Evolutionary conservation across 2,329 filamentous ascomycete species (phyloP), one percentile per base, ranked within the genome.

Genomic region (Cladosporium sp.): DNA sequence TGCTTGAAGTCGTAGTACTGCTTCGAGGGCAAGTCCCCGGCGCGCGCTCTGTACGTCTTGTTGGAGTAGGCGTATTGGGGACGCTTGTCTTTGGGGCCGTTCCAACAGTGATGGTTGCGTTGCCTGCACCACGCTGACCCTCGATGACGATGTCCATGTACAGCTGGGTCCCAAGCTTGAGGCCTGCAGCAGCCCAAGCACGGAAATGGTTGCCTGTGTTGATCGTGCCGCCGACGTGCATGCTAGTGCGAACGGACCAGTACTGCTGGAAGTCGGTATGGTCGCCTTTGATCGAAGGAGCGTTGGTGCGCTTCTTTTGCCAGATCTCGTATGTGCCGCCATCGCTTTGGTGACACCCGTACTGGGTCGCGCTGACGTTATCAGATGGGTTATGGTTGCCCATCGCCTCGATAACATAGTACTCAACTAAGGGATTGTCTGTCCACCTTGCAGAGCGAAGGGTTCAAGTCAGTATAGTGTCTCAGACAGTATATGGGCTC

Each of bases 401-500:
- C 59, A 62, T 62, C 24, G 59, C 36, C n/a, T 62, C 59, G 41
- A 62, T 62, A 12, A 62, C 59, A 52, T 87, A 87, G 77, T 86
- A 87, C 71, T 87, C 85, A 70, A 86, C 79, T 12, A 85, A 75
- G 0, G 83, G 83, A 71, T 79, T 80, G 15, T 73, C 77, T 1
- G 82, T 84, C 84, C 86, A 88, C 62, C 28, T 30, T 30, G 28
- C 28, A 30, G 28, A 30, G 28, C 28, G 28, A 30, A 30, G 28
- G 28, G 28, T 26, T 24, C 4, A 26, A 51, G 21, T 99, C 95
- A 51, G 21, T 67, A 99, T 99, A 0, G 95, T 98, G 82, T 99
- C 95, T 80, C 99, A 99, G 78, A 99, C 12, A 38, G 2, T 38
- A 38, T 4, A 15, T 38, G 12, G 28, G 36, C 36, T 38, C 36